These are phyloP conservation scores for Neurospora africana DNA, from an alignment of 495 filamentous ascomycete species.

Conservation along the genomic window DNA sequence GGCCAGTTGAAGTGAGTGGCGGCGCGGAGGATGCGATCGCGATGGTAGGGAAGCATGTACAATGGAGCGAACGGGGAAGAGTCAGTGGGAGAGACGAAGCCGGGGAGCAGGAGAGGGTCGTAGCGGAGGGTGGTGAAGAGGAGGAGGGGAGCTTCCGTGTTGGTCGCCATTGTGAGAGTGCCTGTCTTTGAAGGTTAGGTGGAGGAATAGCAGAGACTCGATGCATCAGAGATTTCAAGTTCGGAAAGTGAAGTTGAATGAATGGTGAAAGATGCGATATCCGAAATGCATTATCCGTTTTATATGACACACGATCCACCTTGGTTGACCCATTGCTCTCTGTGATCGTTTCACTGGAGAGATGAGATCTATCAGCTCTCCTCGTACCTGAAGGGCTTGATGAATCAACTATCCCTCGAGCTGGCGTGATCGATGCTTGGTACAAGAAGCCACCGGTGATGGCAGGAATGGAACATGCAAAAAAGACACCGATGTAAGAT, in stretches of 20 bases:
- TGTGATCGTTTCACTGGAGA: neutral
- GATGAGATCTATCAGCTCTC: neutral
- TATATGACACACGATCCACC: neutral
- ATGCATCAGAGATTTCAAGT: neutral
- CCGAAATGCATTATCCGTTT: neutral
- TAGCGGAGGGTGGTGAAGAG: constrained; percentile 70
- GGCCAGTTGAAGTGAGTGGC: constrained; percentile 59
- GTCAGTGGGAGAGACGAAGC: constrained; percentile 21
- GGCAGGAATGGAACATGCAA: neutral
- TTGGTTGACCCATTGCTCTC: neutral
- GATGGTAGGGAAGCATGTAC: constrained; percentile 77
- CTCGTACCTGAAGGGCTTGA: neutral
- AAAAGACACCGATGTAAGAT: neutral
- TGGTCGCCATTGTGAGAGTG: constrained; percentile 6
- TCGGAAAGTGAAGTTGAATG: neutral
- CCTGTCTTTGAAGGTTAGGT: neutral
- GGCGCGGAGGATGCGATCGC: constrained; percentile 64
- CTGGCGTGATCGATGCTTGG: neutral
- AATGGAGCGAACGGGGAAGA: constrained; percentile 34
- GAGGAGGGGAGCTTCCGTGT: constrained; percentile 29
- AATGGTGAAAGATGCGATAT: neutral
- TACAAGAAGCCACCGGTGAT: neutral
- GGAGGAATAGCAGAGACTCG: neutral
- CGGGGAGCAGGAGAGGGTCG: constrained; percentile 50
- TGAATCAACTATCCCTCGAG: neutral